Evolutionary conservation across 441 rosid genomes (phyloP), one percentile per base, ranked within the genome.

Genomic region (Populus tomentosa): DNA sequence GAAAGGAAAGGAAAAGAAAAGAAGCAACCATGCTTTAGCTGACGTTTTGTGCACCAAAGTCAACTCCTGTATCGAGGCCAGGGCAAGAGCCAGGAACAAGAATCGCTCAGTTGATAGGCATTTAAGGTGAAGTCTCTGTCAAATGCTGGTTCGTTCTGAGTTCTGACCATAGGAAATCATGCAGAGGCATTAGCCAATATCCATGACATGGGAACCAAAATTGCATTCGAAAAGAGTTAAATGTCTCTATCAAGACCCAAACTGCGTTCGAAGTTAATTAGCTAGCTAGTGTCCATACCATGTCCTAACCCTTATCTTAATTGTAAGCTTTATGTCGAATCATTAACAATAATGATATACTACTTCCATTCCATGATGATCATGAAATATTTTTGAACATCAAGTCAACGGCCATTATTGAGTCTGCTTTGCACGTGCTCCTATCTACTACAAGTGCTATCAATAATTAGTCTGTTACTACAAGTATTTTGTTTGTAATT

Each of bases 341-440:
- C 70, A 63, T 69, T 63, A 59, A 33, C 14, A 61, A 38, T 40
- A 71, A 33, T 33, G 59, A 50, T 50, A 16, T 16, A 14, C n/a
- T 50, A 50, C 59, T 50, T 50, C 59, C 59, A 50, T 50, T 50
- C 6, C 6, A n/a, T n/a, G n/a, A n/a, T n/a, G n/a, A n/a, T n/a
- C n/a, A n/a, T n/a, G n/a, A n/a, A n/a, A n/a, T n/a, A n/a, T n/a
- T n/a, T n/a, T n/a, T n/a, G n/a, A n/a, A n/a, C n/a, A n/a, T n/a
- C n/a, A n/a, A n/a, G n/a, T n/a, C n/a, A n/a, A n/a, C n/a, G n/a
- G n/a, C n/a, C n/a, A n/a, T n/a, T n/a, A n/a, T n/a, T n/a, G n/a
- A 81, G 67, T 30, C 78, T 72, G 56, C 69, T 42, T 74, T 82
- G 84, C 89, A 85, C 88, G 90, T 87, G 89, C 75, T 68, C 61